Base-by-base conservation (phyloP, 768 basidiomycete species). In the Boletus rubescentipes region DNA sequence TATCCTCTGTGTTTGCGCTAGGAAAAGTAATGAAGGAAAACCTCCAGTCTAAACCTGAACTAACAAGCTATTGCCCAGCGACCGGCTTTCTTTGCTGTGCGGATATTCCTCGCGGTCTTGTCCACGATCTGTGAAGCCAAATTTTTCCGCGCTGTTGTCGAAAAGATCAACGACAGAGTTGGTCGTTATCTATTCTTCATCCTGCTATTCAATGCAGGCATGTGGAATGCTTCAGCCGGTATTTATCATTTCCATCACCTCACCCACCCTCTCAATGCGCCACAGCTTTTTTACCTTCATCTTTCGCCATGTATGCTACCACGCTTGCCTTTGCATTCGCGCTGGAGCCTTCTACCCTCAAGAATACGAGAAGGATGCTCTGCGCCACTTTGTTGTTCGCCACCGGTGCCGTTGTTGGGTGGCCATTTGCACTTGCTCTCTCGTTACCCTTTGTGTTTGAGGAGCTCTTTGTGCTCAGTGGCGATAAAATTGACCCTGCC, bases 121-220 rank as follows among this genome's bases (percentile, higher is more conserved):
- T 90, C 85, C 44, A 82, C 86, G 0, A 63, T 89, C 45, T 85
- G 85, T 57, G 97, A 99, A 72, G 89, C 84, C 21, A 82, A 79
- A 51, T 83, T 98, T 63, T 98, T 89, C 71, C 83, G 91, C 40
- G 77, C 85, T 4, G 86, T 96, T 20, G 85, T 82, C 23, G 86
- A 89, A 51, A 85, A 83, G 60, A 79, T 98, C 66, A 95, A 92
- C 67, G 87, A 93, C 59, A 80, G 90, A 46, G 91, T 93, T 23
- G 97, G 92, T 11, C 85, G 95, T n/a, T 99, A 99, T 70, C 76
- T 92, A 49, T 84, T 98, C 67, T 91, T 97, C 73, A 84, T 91
- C 72, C 73, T 93, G 58, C 68, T 91, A 37, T 83, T 87, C 64
- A 94, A 86, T 63, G 86, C 95, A 15, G 97, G 94, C 47, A 93